Conservation (phyloP, 139 green algal genomes). For the Tetradesmus lagerheimii region DNA sequence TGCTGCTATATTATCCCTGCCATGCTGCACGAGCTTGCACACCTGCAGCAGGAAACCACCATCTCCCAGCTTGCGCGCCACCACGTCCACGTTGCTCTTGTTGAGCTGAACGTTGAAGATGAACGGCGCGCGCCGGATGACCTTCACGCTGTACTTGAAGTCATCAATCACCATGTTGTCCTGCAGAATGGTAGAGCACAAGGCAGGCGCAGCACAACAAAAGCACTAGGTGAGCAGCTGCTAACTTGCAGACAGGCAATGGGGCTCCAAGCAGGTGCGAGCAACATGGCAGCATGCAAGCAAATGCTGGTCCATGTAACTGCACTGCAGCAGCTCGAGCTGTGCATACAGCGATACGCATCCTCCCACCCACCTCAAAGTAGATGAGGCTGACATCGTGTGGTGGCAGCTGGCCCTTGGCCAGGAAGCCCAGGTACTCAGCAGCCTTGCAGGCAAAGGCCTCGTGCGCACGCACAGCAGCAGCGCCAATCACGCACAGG, state of each 20-base stretch:
- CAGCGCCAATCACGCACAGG: conserved; percentile 88
- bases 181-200: not conserved
- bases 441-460: conserved; percentile 60
- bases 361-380: conserved; percentile 65
- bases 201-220: not conserved
- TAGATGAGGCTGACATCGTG: conserved; percentile 77
- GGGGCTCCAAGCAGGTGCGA: not conserved
- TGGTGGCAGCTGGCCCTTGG: conserved; percentile 96
- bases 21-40: not conserved
- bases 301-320: not conserved
- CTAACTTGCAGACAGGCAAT: not conserved
- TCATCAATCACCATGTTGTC: conserved; percentile 77
- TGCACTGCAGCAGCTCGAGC: conserved; percentile 19
- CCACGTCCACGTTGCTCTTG: conserved; percentile 79
- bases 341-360: conserved; percentile 60
- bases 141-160: conserved; percentile 85
- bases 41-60: conserved; percentile 93
- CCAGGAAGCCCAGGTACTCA: conserved; percentile 93
- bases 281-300: not conserved
- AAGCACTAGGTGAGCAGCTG: not conserved
- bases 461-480: conserved; percentile 36
- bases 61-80: conserved; percentile 89
- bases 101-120: conserved; percentile 65
- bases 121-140: conserved; percentile 60
- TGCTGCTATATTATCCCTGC: not conserved